Conservation (phyloP, 495 filamentous ascomycete genomes). For the Pyrenula massariospora region DNA sequence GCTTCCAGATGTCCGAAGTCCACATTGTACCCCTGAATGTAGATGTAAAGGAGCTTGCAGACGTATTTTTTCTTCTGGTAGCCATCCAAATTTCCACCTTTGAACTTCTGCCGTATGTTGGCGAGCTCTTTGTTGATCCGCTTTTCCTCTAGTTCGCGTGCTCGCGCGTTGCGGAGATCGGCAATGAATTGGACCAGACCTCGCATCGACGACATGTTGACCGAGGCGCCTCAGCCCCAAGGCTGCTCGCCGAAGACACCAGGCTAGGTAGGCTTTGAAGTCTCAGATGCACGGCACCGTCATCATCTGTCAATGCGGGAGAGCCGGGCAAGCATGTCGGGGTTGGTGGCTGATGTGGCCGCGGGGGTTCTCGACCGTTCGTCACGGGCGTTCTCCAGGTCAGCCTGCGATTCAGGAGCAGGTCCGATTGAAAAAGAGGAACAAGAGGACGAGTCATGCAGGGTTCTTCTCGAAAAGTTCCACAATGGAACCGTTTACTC, state of each 20-base stretch:
- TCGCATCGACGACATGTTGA: constrained; percentile 57
- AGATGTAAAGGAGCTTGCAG: constrained; percentile 99
- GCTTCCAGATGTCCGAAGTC: constrained; percentile 98
- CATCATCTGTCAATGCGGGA: constrained; percentile 8
- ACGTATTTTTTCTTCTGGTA: constrained; percentile 99
- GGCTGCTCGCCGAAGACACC: not conserved
- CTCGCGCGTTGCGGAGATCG: constrained; percentile 87
- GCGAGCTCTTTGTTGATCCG: constrained; percentile 98
- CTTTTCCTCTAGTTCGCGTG: constrained; percentile 95
- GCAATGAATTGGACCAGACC: constrained; percentile 97
- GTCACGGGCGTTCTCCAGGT: too few species aligned
- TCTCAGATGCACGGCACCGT: constrained; percentile 9
- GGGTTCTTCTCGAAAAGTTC: too few species aligned
- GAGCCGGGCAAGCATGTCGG: not conserved
- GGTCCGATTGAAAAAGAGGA: too few species aligned
- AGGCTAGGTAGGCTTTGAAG: constrained; percentile 7
- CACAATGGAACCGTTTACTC: too few species aligned
- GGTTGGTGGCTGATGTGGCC: constrained; percentile 8
- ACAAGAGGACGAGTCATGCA: too few species aligned
- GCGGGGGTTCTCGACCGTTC: constrained; percentile 5
- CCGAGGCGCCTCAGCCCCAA: not conserved
- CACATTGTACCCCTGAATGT: constrained; percentile 98
- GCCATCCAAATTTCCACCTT: constrained; percentile 78
- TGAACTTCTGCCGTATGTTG: constrained; percentile 74
- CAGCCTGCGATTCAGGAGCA: too few species aligned